Base-by-base conservation (phyloP, 352 stramenopile species). In the Pythium insidiosum region DNA sequence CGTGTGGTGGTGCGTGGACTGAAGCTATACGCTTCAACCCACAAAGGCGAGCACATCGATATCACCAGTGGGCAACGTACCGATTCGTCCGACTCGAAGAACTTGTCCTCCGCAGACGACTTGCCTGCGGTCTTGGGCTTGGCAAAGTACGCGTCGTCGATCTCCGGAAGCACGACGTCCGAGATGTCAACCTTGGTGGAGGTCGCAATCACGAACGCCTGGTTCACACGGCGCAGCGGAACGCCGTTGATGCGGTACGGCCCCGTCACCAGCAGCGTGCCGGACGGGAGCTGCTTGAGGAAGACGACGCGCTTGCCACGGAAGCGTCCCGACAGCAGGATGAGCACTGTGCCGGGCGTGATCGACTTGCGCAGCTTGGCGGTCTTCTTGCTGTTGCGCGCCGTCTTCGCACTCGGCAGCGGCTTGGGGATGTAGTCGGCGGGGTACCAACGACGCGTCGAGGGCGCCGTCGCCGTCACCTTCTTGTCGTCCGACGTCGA, bases 171-270 rank as follows among this genome's bases (percentile, higher is more conserved):
- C 55, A 95, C 66, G 6, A 98, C 82, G 39, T 73, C 69, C 34
- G 65, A 76, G 20, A 99, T 67, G 66, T 98, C 92, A 20, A 99
- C 71, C 63, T 95, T 98, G 33, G 94, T 98, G 24, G 84, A 97
- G 11, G 96, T 99, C 33, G 89, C 96, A 63, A 99, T 99, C 22
- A 98, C 95, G 64, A 98, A 99, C 16, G 91, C 86, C 73, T 97
- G 95, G 69, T 98, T 98, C 33, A 98, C 90, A 43, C 95, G 89
- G 47, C 94, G 82, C 45, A 99, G 68, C 19, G 95, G 95, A 28
- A 98, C 94, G 52, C 94, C 94, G 73, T 99, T 99, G 45, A 98
- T 80, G 72, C 95, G 92, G 82, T 97, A 98, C 13, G 95, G 95
- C 38, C 95, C 95, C 15, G 89, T 95, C 20, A 98, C 85, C 13